These are phyloP conservation scores for Sclerotinia minor DNA, from an alignment of 2,329 filamentous ascomycete species.

Conservation along the genomic window DNA sequence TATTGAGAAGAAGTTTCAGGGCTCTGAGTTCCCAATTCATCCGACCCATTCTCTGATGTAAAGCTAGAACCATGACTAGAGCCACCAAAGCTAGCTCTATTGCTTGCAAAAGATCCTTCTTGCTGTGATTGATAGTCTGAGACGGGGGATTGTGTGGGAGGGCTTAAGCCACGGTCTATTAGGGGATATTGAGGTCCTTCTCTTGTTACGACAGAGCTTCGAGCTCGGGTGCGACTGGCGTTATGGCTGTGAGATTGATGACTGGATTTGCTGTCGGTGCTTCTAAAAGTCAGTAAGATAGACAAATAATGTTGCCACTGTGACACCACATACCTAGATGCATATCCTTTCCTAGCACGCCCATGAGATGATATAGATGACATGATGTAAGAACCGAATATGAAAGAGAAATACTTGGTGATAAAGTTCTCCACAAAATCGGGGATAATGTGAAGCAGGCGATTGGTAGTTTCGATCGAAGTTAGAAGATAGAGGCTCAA, in stretches of 20 bases:
- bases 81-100: not conserved
- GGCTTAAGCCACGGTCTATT: not conserved
- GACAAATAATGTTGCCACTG: not conserved
- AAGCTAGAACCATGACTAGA: not conserved
- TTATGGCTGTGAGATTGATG: not conserved
- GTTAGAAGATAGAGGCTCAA: not conserved
- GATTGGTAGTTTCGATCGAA: not conserved
- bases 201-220: not conserved
- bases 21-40: not conserved
- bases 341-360: not conserved
- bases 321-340: slow-evolving; percentile 10
- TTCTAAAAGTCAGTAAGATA: slow-evolving; percentile 14
- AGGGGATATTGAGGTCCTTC: not conserved
- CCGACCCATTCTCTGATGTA: not conserved
- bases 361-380: slow-evolving; percentile 7
- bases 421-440: not conserved
- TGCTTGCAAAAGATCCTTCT: not conserved
- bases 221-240: not conserved
- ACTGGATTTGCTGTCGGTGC: not conserved
- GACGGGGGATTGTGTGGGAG: not conserved
- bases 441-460: not conserved
- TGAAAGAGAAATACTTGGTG: not conserved
- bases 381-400: slow-evolving; percentile 5
- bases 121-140: not conserved
- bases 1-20: not conserved